Base-by-base conservation (phyloP, 441 rosid genomes). In the Syzygium malaccense region DNA sequence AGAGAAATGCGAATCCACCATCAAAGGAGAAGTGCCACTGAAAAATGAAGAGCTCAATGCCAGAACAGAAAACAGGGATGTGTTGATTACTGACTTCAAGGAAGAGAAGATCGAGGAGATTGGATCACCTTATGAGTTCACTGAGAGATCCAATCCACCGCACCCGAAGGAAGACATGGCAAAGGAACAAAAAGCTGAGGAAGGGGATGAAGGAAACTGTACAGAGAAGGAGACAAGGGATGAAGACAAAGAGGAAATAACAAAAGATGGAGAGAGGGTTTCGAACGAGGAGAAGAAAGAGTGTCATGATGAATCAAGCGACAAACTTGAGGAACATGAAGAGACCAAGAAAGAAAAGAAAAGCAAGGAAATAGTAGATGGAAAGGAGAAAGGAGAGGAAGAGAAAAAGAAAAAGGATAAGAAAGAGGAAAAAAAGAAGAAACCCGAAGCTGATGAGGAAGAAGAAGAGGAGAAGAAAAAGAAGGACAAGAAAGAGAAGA, bases 31-130 rank as follows among this genome's bases (percentile, higher is more conserved):
- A 80, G 91, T 94, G 78, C 92, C 54, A 88, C 91, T 92, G 32
- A 93, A 91, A 71, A 90, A 93, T 92, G 97, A 93, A 89, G 92
- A 94, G 88, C 87, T 93, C 88, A 91, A 94, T 88, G 80, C 93
- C 30, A 93, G 91, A 89, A 37, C 56, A 88, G 91, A 91, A 80
- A 14, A 91, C 45, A 87, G 57, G 17, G 92, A 88, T 41, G 88
- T 37, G 89, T 23, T 75, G 51, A 41, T 37, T 6, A 71, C 51
- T 23, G 51, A 37, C 51, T 41, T 45, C 83, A 90, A 94, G 78
- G 92, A 87, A 75, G 93, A 92, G 80, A 92, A 93, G 55, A 86
- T 88, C n/a, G 91, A 92, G 92, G 96, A 94, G 87, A 86, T 92
- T 86, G 94, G 93, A 86, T 89, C 92, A 91, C 92, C 94, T 91